These are phyloP conservation scores for Daldinia decipiens DNA, from an alignment of 495 filamentous ascomycete species.

Conservation along the genomic window DNA sequence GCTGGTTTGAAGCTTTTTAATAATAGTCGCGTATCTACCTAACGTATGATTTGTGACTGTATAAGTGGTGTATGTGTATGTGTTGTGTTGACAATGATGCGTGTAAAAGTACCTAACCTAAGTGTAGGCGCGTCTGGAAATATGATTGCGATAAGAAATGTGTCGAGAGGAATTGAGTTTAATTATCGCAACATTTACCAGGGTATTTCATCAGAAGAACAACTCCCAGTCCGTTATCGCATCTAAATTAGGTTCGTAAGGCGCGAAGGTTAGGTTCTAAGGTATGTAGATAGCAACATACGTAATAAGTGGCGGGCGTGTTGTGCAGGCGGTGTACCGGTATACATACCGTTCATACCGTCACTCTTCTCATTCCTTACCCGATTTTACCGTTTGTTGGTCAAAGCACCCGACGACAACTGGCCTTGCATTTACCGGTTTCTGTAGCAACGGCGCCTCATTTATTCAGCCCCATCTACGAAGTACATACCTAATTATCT, in stretches of 20 bases:
- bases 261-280: slow-evolving; percentile 8
- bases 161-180: slow-evolving; percentile 16
- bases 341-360: slow-evolving; percentile 12
- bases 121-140: slow-evolving; percentile 26
- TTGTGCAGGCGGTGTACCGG: slow-evolving; percentile 43
- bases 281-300: slow-evolving; percentile 15
- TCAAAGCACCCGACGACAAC: slow-evolving; percentile 26
- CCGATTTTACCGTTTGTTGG: slow-evolving; percentile 20
- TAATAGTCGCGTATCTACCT: neutral
- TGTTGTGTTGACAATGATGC: slow-evolving; percentile 39
- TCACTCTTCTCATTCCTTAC: slow-evolving; percentile 3
- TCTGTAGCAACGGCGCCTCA: slow-evolving; percentile 30
- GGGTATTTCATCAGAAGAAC: slow-evolving; percentile 13
- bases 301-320: slow-evolving; percentile 30
- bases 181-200: slow-evolving; percentile 15
- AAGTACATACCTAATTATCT: neutral
- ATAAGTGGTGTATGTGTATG: neutral
- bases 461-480: slow-evolving; percentile 13
- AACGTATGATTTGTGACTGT: neutral
- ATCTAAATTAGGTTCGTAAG: slow-evolving; percentile 9
- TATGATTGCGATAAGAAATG: slow-evolving; percentile 1
- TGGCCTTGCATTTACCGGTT: slow-evolving; percentile 26
- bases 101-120: slow-evolving; percentile 18
- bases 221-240: slow-evolving; percentile 14
- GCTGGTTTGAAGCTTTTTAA: neutral